These are phyloP conservation scores for Lachnellula occidentalis DNA, from an alignment of 2,329 filamentous ascomycete species.

Conservation along the genomic window DNA sequence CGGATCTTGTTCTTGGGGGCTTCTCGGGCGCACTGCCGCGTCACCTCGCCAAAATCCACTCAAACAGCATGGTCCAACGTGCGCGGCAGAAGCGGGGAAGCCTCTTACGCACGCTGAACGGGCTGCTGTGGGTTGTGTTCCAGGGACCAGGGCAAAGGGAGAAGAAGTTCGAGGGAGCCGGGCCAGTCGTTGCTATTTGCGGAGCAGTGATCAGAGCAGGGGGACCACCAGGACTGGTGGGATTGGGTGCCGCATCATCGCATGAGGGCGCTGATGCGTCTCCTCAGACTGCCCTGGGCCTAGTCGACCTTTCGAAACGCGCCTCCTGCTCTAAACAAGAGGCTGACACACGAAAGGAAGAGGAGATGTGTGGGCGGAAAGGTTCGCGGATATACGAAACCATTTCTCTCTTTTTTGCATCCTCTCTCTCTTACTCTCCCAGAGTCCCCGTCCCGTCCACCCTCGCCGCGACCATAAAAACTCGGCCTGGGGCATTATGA, in stretches of 20 bases:
- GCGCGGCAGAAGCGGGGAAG: background rate
- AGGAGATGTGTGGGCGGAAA: background rate
- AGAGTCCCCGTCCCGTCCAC: no score
- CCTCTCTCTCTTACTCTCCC: no score
- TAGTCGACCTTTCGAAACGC: slow-evolving; percentile 13
- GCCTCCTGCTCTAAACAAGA: background rate
- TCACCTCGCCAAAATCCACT: background rate
- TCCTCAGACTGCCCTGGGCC: no score
- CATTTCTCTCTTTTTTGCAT: no score
- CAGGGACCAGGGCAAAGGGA: background rate
- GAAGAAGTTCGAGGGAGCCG: background rate
- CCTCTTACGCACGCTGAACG: background rate
- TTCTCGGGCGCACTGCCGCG: background rate
- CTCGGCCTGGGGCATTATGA: no score
- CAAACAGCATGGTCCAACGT: background rate
- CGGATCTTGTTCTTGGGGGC: background rate
- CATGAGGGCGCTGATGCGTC: slow-evolving; percentile 3
- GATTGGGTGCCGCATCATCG: background rate
- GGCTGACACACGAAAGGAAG: background rate
- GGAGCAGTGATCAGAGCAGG: background rate
- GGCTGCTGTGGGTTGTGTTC: background rate
- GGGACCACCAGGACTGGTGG: background rate
- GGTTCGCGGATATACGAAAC: no score
- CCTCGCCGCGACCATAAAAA: no score
- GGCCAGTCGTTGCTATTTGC: background rate